Percentiles rank a stretch among this genome's conserved stretches.
Conservation (phyloP, 805 yeast genomes). For the Candida sphagnicola region DNA sequence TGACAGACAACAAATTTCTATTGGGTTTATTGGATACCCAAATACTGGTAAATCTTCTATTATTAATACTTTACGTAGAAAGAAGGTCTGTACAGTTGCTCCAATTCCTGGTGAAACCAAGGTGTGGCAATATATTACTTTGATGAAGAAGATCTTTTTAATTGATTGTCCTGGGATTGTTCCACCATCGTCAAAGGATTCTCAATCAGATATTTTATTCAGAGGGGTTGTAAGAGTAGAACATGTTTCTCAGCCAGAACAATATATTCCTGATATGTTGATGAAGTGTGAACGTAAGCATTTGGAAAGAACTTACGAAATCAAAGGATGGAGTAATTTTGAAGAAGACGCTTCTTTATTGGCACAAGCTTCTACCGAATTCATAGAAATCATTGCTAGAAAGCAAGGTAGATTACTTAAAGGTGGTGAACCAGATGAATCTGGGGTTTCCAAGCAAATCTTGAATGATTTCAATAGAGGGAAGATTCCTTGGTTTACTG, state of each 20-base stretch:
- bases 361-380: constrained; percentile 52
- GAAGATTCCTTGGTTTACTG: constrained; percentile 95
- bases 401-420: constrained; percentile 89
- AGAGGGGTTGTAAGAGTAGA: constrained; percentile 99
- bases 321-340: constrained; percentile 74
- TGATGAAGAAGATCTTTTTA: constrained; percentile 91
- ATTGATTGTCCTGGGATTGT: constrained; percentile 99
- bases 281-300: constrained; percentile 84
- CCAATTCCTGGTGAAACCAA: constrained; percentile 99
- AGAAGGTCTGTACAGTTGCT: constrained; percentile 95
- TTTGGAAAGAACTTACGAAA: constrained; percentile 91
- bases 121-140: constrained; percentile 97
- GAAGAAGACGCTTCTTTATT: constrained; percentile 46
- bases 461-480: constrained; percentile 96
- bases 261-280: constrained; percentile 84
- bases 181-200: constrained; percentile 87
- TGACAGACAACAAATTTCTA: constrained; percentile 94
- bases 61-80: constrained; percentile 86
- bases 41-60: constrained; percentile 97
- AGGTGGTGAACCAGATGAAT: constrained; percentile 98
- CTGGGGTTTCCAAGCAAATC: constrained; percentile 85
- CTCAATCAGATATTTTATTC: constrained; percentile 87
- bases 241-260: constrained; percentile 93
- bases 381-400: constrained; percentile 85
- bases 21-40: constrained; percentile 97